Conservation (phyloP, 2,329 filamentous ascomycete species). For the Pseudopyricularia javanii region DNA sequence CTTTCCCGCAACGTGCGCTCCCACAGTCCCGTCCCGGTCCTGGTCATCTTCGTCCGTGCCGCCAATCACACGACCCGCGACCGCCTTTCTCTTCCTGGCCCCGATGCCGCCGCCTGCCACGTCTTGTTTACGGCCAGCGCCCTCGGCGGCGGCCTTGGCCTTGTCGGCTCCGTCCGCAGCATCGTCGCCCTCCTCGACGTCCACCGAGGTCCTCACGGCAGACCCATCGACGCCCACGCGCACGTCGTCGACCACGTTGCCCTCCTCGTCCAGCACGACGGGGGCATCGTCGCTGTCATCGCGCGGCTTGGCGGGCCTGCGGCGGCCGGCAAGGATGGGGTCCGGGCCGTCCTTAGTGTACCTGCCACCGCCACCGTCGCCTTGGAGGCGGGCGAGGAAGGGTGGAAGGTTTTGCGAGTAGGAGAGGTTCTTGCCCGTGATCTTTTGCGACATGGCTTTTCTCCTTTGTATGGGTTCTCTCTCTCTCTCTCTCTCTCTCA, state of each 20-base stretch:
- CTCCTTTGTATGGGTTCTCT: not conserved
- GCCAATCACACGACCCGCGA: conserved; percentile 33
- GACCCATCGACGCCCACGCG: conserved; percentile 27
- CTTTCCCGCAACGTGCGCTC: conserved; percentile 11
- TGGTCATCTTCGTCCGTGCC: conserved; percentile 19
- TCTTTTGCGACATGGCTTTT: conserved; percentile 39
- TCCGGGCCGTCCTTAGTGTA: conserved; percentile 36
- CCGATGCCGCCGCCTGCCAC: not conserved
- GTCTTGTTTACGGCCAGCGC: conserved; percentile 19
- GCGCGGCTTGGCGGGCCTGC: conserved; percentile 37
- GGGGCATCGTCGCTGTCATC: conserved; percentile 68
- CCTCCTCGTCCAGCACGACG: conserved; percentile 61
- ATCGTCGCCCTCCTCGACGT: conserved; percentile 7
- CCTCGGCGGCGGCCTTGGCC: conserved; percentile 11
- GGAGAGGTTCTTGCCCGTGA: conserved; percentile 58
- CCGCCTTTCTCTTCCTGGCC: conserved; percentile 42
- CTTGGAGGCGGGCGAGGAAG: conserved; percentile 45
- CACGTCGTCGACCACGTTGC: conserved; percentile 39
- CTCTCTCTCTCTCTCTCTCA: not conserved
- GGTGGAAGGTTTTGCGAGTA: conserved; percentile 50
- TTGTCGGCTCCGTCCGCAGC: conserved; percentile 16
- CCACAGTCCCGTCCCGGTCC: conserved; percentile 4
- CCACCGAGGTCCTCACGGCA: conserved; percentile 19
- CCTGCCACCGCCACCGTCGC: conserved; percentile 34
- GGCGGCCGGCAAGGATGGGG: conserved; percentile 36